Conservation (phyloP, 164 flowering plant genomes). For the Magnolia kwangsiensis region DNA sequence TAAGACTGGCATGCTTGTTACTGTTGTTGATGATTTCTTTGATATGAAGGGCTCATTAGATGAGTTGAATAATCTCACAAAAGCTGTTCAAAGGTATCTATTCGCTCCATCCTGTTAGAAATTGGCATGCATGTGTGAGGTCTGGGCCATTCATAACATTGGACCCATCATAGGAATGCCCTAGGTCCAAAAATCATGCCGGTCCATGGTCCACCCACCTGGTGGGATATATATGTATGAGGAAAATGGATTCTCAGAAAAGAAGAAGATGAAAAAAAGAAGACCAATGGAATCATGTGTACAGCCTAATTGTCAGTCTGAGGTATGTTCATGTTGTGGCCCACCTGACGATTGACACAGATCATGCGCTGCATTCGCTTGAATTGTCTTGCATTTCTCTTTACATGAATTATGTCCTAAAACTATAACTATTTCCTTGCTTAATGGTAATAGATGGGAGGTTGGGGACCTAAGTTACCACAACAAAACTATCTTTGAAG, state of each 20-base stretch:
- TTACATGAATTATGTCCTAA: neutral
- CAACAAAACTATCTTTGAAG: slow-evolving; percentile 2
- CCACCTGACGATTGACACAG: too few relatives aligned
- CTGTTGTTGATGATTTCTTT: slow-evolving; percentile 11
- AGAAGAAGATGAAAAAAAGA: too few relatives aligned
- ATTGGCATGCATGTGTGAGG: neutral
- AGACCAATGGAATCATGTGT: too few relatives aligned
- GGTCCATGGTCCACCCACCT: too few relatives aligned
- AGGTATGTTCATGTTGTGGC: neutral
- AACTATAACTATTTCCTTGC: neutral
- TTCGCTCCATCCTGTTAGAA: too few relatives aligned
- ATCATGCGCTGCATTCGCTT: neutral
- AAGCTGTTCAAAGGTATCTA: slow-evolving; percentile 8
- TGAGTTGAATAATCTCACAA: neutral
- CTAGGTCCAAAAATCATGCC: too few relatives aligned
- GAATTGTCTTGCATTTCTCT: too few relatives aligned
- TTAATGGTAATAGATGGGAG: neutral
- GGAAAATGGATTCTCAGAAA: too few relatives aligned
- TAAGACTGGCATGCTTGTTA: slow-evolving; percentile 3
- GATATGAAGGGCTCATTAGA: slow-evolving; percentile 5
- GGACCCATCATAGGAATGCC: too few relatives aligned
- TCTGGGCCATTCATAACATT: too few relatives aligned
- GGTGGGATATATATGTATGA: too few relatives aligned
- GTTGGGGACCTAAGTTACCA: neutral
- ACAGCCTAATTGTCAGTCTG: too few relatives aligned